Conservation (phyloP, 1,284 basidiomycete genomes). For the Pyrrhoderma lamaoense region DNA sequence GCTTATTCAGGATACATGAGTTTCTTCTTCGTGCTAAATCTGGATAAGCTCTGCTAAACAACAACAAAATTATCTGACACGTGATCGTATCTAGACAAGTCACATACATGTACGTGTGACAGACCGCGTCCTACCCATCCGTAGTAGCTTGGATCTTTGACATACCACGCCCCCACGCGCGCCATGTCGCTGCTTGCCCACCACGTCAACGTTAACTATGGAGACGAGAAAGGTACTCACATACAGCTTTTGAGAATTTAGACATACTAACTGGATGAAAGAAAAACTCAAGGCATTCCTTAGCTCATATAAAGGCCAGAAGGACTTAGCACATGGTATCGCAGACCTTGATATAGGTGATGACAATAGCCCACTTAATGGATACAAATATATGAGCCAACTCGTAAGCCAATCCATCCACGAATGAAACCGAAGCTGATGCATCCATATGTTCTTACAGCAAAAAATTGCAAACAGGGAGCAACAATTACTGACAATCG, state of each 20-base stretch:
- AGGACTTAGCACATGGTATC: conserved; percentile 62
- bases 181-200: conserved; percentile 44
- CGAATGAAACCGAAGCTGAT: not conserved
- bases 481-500: conserved; percentile 76
- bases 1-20: too few species aligned
- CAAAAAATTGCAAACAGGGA: conserved; percentile 92
- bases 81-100: not conserved
- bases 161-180: not conserved
- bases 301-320: conserved; percentile 55
- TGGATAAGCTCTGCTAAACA: too few species aligned
- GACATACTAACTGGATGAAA: conserved; percentile 25
- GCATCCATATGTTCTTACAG: conserved; percentile 33
- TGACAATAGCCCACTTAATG: conserved; percentile 34
- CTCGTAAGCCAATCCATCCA: conserved; percentile 50
- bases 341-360: conserved; percentile 57
- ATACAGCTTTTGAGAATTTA: not conserved
- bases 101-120: not conserved
- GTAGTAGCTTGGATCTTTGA: not conserved
- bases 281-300: conserved; percentile 67
- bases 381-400: conserved; percentile 84
- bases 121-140: not conserved
- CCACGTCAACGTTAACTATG: conserved; percentile 43
- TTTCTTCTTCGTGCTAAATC: too few species aligned
- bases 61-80: not conserved
- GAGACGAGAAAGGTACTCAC: conserved; percentile 33